Conservation (phyloP, 495 filamentous ascomycete genomes). For the Sporormia fimetaria region DNA sequence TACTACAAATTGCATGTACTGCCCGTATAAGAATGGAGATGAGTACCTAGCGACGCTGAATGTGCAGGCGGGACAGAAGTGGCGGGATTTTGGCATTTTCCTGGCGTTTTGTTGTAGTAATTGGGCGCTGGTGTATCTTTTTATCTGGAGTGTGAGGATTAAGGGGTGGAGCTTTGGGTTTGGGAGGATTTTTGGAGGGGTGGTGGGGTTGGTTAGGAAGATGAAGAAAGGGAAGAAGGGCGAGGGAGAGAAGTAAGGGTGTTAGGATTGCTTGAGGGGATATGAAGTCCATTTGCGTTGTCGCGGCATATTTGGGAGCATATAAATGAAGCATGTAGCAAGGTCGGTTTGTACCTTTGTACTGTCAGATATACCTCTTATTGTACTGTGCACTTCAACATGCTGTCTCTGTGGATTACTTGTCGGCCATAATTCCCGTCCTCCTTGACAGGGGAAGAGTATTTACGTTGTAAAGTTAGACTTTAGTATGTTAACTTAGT, state of each 20-base stretch:
- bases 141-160: constrained; percentile 67
- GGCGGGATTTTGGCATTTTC: constrained; percentile 71
- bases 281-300: too few species aligned
- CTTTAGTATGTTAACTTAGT: too few species aligned
- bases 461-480: too few species aligned
- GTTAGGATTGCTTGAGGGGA: too few species aligned
- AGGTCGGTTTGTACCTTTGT: too few species aligned
- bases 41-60: constrained; percentile 62
- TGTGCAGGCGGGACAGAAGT: constrained; percentile 52
- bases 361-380: too few species aligned
- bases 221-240: constrained; percentile 28
- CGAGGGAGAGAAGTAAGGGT: constrained; percentile 8
- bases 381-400: too few species aligned
- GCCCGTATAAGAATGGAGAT: constrained; percentile 45
- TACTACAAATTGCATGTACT: constrained; percentile 58
- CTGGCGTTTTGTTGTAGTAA: constrained; percentile 64
- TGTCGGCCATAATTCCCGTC: too few species aligned
- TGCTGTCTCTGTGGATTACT: too few species aligned
- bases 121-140: constrained; percentile 73
- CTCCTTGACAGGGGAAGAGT: too few species aligned
- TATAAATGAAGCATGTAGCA: too few species aligned
- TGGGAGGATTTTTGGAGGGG: constrained; percentile 42
- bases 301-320: too few species aligned
- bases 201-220: constrained; percentile 38
- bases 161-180: constrained; percentile 64